Conservation (phyloP, 2,329 filamentous ascomycete genomes). For the Emergomyces pasteurianus region DNA sequence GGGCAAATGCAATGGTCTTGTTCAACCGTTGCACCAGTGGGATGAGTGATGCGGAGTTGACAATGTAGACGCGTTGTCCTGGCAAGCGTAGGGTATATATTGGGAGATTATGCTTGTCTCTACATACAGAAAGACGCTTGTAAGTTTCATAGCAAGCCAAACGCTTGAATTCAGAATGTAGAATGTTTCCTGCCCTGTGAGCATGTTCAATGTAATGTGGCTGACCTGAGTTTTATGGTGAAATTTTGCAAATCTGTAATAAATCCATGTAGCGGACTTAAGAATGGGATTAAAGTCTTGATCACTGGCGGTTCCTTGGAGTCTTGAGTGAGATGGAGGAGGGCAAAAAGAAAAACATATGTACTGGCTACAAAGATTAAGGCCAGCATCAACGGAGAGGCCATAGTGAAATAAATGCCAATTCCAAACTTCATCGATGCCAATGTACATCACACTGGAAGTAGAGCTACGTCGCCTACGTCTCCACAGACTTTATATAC, state of each 20-base stretch:
- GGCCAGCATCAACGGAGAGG: not conserved
- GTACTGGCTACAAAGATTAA: not conserved
- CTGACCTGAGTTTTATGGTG: not conserved
- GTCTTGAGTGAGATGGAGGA: not conserved
- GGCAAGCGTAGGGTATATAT: constrained; percentile 34
- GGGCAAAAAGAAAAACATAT: not conserved
- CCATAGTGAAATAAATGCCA: not conserved
- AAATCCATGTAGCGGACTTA: not conserved
- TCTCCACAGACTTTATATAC: too few relatives aligned
- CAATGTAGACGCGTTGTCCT: constrained; percentile 32
- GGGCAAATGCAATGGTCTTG: constrained; percentile 27
- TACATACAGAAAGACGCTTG: not conserved
- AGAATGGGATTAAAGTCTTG: not conserved
- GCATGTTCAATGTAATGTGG: not conserved
- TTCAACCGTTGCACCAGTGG: constrained; percentile 28
- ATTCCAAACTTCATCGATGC: not conserved
- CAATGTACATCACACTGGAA: not conserved
- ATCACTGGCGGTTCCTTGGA: not conserved
- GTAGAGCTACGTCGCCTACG: not conserved
- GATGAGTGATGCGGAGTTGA: constrained; percentile 28
- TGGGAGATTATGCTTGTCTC: constrained; percentile 12
- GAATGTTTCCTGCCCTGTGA: not conserved
- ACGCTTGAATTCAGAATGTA: not conserved
- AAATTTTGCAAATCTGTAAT: not conserved
- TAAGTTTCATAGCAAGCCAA: not conserved